Evolutionary conservation across 2,329 filamentous ascomycete species (phyloP).

Genomic region (Exophiala sp.): DNA sequence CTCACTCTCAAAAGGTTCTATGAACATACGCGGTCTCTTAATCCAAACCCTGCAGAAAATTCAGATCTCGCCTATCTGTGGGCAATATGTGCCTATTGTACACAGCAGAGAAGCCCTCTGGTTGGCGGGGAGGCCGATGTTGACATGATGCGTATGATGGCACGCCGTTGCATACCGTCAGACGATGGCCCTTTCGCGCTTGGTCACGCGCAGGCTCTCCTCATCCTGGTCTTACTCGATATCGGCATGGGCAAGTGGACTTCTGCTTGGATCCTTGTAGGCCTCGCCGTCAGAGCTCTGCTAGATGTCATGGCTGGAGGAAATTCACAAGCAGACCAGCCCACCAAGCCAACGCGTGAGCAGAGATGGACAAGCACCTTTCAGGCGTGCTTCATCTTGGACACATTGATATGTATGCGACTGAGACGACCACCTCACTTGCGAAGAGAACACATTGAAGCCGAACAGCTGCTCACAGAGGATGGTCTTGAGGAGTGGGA

Average conservation of each 20-base stretch:
- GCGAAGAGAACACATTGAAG: slow-evolving; percentile 33
- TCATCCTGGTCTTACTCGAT: slow-evolving; percentile 49
- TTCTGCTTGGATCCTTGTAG: slow-evolving; percentile 53
- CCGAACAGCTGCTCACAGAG: slow-evolving; percentile 53
- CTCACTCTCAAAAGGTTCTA: slow-evolving; percentile 56
- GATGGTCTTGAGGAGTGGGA: slow-evolving; percentile 73
- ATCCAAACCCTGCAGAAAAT: background rate
- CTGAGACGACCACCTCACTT: slow-evolving; percentile 47
- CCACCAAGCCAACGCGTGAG: background rate
- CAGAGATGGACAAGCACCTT: slow-evolving; percentile 42
- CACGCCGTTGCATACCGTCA: slow-evolving; percentile 34
- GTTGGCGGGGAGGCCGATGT: background rate
- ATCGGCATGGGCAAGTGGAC: slow-evolving; percentile 46
- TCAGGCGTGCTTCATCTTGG: slow-evolving; percentile 53
- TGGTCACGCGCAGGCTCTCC: slow-evolving; percentile 44
- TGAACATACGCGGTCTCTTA: slow-evolving; percentile 35
- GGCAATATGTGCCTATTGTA: slow-evolving; percentile 43
- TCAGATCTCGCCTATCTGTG: slow-evolving; percentile 41
- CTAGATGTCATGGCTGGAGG: slow-evolving; percentile 32
- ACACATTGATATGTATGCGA: slow-evolving; percentile 50
- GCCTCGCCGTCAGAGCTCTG: slow-evolving; percentile 50
- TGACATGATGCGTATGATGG: slow-evolving; percentile 24
- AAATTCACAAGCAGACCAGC: slow-evolving; percentile 3
- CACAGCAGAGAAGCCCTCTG: slow-evolving; percentile 11
- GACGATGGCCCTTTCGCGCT: slow-evolving; percentile 40